phyloP scores from a whole-genome alignment of 108 stramenopile genomes.

The Nitzschia sp. region DNA sequence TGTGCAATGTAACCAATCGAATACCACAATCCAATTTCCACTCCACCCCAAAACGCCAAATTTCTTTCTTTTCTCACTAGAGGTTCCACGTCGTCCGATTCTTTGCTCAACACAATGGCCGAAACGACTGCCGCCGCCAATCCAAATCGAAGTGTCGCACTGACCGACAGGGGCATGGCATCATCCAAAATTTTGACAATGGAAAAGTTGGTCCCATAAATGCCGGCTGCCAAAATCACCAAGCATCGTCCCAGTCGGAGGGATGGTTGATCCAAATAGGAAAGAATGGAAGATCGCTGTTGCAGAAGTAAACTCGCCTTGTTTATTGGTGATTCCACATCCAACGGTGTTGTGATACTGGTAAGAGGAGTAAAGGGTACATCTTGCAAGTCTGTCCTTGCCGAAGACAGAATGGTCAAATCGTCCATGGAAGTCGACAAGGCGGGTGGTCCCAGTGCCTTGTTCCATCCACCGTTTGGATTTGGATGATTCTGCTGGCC shows the following conservation, averaged over 20 bases:
- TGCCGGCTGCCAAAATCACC: constrained; percentile 30
- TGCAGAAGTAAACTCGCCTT: not conserved
- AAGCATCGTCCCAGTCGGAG: constrained; percentile 17
- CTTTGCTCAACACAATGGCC: constrained; percentile 24
- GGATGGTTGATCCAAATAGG: constrained; percentile 8
- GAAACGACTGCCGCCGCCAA: constrained; percentile 40
- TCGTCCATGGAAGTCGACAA: not conserved
- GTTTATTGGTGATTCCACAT: no score
- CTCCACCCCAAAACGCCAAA: constrained; percentile 49
- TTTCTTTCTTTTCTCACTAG: constrained; percentile 11
- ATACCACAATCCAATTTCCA: constrained; percentile 80
- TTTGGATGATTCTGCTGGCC: not conserved
- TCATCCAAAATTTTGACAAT: constrained; percentile 46
- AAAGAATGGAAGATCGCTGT: not conserved
- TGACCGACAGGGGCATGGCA: constrained; percentile 28
- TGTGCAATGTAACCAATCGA: constrained; percentile 79
- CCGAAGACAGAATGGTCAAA: not conserved
- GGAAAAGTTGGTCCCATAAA: constrained; percentile 62
- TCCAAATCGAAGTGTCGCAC: constrained; percentile 39
- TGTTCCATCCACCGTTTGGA: no score
- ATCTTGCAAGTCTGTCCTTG: not conserved
- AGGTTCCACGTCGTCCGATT: constrained; percentile 6
- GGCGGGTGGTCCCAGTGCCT: not conserved
- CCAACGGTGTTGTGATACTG: no score
- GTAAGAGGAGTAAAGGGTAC: no score